Percentiles rank a stretch among this genome's conserved stretches.
phyloP scores from a whole-genome alignment of 2,329 filamentous ascomycete species.

The Aspergillus sergii region DNA sequence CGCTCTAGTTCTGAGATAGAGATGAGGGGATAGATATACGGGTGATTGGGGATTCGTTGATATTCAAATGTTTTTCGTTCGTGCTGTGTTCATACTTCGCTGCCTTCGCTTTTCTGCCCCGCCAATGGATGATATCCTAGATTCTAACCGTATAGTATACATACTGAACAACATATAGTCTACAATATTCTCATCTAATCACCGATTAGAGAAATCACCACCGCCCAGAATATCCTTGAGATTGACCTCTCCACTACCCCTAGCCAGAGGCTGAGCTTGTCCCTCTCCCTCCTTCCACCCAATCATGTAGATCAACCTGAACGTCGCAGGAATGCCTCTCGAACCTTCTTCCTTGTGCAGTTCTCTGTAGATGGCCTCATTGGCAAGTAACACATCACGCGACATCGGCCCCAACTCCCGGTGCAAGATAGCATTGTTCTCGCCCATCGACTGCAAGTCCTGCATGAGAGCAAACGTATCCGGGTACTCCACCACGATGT shows the following conservation, averaged over 20 bases:
- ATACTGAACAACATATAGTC: conserved; percentile 21
- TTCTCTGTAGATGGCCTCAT: conserved; percentile 83
- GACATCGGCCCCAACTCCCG: conserved; percentile 77
- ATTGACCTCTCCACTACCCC: conserved; percentile 84
- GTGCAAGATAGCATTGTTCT: conserved; percentile 85
- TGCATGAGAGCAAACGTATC: conserved; percentile 88
- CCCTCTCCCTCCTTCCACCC: conserved; percentile 87
- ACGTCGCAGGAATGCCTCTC: conserved; percentile 76
- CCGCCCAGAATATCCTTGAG: conserved; percentile 76
- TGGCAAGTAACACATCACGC: conserved; percentile 82
- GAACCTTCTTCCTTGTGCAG: conserved; percentile 80
- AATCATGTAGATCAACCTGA: conserved; percentile 97
- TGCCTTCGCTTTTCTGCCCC: conserved; percentile 5
- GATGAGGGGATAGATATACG: conserved; percentile 2
- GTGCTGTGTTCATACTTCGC: conserved; percentile 1
- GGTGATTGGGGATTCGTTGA: background rate
- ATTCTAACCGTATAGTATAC: conserved; percentile 9
- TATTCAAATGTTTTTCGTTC: conserved; percentile 1
- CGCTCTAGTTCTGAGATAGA: background rate
- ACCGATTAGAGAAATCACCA: conserved; percentile 37
- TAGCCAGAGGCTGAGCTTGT: conserved; percentile 76
- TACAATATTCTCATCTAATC: conserved; percentile 17
- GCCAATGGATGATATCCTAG: conserved; percentile 2
- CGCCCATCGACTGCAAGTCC: conserved; percentile 95
- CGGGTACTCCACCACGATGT: conserved; percentile 94